Base-by-base conservation (phyloP, 2,329 filamentous ascomycete species). In the Ilyonectria mors-panacis region DNA sequence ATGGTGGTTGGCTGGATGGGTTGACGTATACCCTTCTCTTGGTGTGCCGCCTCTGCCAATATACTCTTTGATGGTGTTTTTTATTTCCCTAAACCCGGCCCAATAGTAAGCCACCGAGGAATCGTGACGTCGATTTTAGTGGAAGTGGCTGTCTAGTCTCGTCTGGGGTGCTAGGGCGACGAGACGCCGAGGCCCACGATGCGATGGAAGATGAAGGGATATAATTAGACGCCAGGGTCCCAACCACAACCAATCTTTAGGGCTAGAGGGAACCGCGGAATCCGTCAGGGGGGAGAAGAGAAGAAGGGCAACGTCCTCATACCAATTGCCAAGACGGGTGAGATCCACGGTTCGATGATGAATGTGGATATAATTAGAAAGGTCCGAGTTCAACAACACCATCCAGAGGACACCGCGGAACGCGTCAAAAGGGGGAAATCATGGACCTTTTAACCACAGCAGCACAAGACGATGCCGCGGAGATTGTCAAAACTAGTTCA, bases 401-500 rank as follows among this genome's bases (percentile, higher is more conserved):
- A 9, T 33, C 30, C 9, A 33, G 30, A n/a, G 39, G 39, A 5
- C 17, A 17, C 39, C 26, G 28, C 50, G 30, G 28, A 50, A 50
- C 15, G 23, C 47, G 47, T 13, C 26, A 30, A 51, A 33, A 26
- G 17, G 28, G 26, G 10, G 26, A 13, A 33, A n/a, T 9, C 37
- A n/a, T 39, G 19, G 44, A 13, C 21, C 26, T 59, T 59, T 48
- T 47, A 59, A 30, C 39, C n/a, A 42, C 10, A n/a, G 9, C 19
- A 33, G n/a, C 50, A 35, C 19, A 53, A 21, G 17, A 21, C 48
- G 37, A 66, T 57, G 63, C 63, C 63, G 63, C 63, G 63, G 63
- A 66, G 58, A 66, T 66, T 33, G 45, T 42, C 23, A 33, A 21
- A 21, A 44, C 48, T 13, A 26, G 23, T 26, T n/a, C 23, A 45